Percentiles rank a stretch among this genome's conserved stretches.
Conservation (phyloP, 345 rosid genomes). For the Atalantia buxifolia region DNA sequence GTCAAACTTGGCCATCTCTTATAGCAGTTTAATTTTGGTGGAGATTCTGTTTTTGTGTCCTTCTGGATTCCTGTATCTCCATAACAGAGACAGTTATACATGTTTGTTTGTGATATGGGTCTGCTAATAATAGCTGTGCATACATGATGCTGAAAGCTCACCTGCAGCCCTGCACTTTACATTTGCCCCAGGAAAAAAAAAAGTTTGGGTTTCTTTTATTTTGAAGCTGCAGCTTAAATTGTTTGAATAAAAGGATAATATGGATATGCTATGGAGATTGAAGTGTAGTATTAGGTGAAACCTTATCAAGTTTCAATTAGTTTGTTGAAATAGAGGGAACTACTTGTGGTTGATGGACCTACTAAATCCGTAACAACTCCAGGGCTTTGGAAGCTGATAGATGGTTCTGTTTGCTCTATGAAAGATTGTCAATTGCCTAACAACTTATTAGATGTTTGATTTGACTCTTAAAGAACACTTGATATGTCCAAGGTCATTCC, state of each 20-base stretch:
- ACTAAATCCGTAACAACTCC: not conserved
- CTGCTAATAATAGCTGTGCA: not conserved
- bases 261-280: not conserved
- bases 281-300: constrained; percentile 3
- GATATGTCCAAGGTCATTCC: not conserved
- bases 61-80: not conserved
- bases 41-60: not conserved
- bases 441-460: not conserved
- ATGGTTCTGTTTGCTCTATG: not conserved
- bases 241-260: not conserved
- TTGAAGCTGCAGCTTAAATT: not conserved
- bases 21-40: not conserved
- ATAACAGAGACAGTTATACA: not conserved
- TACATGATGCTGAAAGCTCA: constrained; percentile 12
- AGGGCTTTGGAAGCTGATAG: not conserved
- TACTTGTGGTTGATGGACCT: constrained; percentile 13
- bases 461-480: not conserved
- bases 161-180: not conserved
- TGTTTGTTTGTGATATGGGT: constrained; percentile 6
- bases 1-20: not conserved
- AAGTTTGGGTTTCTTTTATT: not conserved
- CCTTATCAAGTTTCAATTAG: not conserved
- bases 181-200: not conserved
- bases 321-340: constrained; percentile 10
- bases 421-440: not conserved